Evolutionary conservation across 768 basidiomycete species (phyloP).

Genomic region (Suillus decipiens): DNA sequence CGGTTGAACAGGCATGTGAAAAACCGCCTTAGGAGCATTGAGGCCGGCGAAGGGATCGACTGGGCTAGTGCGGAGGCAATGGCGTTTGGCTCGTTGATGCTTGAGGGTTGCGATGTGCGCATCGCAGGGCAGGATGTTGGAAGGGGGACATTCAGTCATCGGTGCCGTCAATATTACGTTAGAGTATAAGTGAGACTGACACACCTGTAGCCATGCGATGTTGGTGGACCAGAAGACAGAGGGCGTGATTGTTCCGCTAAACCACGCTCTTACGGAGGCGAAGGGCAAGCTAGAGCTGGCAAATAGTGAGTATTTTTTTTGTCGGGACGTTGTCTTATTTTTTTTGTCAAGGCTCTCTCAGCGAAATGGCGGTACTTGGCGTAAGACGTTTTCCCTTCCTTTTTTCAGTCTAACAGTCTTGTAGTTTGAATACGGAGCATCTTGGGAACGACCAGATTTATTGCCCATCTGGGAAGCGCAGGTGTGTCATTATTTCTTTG

Average conservation of each 20-base stretch:
- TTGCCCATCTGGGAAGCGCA: slow-evolving; percentile 94
- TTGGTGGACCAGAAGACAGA: slow-evolving; percentile 87
- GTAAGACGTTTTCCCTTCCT: slow-evolving; percentile 43
- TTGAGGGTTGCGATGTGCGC: slow-evolving; percentile 79
- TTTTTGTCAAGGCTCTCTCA: slow-evolving; percentile 65
- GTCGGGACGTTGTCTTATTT: slow-evolving; percentile 1
- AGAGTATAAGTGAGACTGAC: neutral
- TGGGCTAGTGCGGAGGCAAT: slow-evolving; percentile 93
- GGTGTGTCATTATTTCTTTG: slow-evolving; percentile 36
- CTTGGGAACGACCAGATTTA: slow-evolving; percentile 83
- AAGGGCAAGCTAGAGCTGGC: slow-evolving; percentile 80
- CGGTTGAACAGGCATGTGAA: slow-evolving; percentile 81
- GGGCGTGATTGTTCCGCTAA: slow-evolving; percentile 77
- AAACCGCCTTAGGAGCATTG: slow-evolving; percentile 68
- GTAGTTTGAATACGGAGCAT: slow-evolving; percentile 88
- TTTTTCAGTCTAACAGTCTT: slow-evolving; percentile 8
- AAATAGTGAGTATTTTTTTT: slow-evolving; percentile 59
- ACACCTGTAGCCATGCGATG: slow-evolving; percentile 72
- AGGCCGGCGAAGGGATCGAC: slow-evolving; percentile 72
- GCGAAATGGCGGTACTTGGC: slow-evolving; percentile 87
- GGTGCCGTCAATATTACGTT: slow-evolving; percentile 35
- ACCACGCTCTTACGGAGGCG: slow-evolving; percentile 55
- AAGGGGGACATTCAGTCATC: slow-evolving; percentile 84
- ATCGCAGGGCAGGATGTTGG: slow-evolving; percentile 96
- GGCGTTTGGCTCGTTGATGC: slow-evolving; percentile 86